Conservation (phyloP, 2,329 filamentous ascomycete species). For the Didymella sp. region DNA sequence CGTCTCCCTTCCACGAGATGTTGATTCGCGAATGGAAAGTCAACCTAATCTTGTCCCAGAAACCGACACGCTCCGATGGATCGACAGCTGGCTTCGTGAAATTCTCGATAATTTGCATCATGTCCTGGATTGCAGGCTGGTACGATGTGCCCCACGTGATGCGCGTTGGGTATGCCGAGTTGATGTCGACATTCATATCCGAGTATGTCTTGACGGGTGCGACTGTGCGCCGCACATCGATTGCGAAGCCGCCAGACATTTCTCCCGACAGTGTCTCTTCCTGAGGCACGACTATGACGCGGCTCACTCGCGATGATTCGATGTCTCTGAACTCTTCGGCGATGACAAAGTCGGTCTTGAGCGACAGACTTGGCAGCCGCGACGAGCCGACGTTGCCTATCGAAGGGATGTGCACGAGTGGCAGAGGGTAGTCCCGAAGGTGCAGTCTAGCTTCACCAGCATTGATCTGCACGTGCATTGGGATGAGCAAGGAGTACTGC, state of each 20-base stretch:
- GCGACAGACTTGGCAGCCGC: constrained; percentile 78
- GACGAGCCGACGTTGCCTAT: constrained; percentile 81
- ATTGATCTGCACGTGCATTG: constrained; percentile 85
- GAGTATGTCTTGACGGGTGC: constrained; percentile 97
- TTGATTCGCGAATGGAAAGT: constrained; percentile 92
- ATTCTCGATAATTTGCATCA: constrained; percentile 99
- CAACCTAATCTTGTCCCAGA: constrained; percentile 98
- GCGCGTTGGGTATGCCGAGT: constrained; percentile 87
- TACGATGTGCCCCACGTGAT: constrained; percentile 98
- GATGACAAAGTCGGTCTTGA: constrained; percentile 92
- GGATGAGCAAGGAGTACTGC: constrained; percentile 86
- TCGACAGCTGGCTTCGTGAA: constrained; percentile 97
- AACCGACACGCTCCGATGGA: constrained; percentile 89
- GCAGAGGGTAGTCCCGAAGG: constrained; percentile 90
- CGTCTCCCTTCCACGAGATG: constrained; percentile 92
- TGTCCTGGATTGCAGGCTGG: constrained; percentile 96
- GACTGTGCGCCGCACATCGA: constrained; percentile 89
- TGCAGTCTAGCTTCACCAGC: constrained; percentile 90
- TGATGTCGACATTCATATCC: constrained; percentile 89
- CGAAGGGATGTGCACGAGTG: constrained; percentile 86
- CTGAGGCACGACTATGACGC: constrained; percentile 83
- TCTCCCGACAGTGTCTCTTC: constrained; percentile 63
- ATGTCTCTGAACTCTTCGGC: constrained; percentile 88
- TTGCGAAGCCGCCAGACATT: constrained; percentile 72
- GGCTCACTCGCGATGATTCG: constrained; percentile 79